Evolutionary conservation across 148 eudicot genomes (phyloP).

Genomic region (Rhododendron simsii): DNA sequence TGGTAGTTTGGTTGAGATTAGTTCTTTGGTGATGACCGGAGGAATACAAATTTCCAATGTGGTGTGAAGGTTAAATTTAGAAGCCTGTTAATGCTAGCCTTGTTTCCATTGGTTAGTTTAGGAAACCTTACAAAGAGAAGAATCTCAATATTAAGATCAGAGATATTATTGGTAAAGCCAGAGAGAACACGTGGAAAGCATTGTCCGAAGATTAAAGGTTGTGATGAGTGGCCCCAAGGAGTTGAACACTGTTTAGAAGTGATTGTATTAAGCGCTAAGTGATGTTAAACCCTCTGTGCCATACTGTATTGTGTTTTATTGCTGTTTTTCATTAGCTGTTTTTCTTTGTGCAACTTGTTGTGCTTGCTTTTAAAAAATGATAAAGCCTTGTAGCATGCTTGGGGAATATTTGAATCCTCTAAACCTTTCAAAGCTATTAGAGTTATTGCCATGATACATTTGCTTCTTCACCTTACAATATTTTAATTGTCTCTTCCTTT

Average conservation of each 20-base stretch:
- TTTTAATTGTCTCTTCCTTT: slow-evolving; percentile 9
- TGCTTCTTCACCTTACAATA: neutral
- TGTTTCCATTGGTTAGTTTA: neutral
- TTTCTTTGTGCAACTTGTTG: neutral
- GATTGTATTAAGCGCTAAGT: neutral
- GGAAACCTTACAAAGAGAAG: neutral
- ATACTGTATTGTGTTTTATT: neutral
- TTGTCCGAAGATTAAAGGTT: neutral
- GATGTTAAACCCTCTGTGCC: neutral
- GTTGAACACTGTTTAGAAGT: neutral
- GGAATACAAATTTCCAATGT: neutral
- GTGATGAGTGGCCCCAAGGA: neutral
- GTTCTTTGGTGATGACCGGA: neutral
- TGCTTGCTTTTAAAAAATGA: neutral
- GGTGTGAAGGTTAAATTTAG: neutral
- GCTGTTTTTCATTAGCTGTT: neutral
- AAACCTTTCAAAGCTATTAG: neutral
- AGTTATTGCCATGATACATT: neutral
- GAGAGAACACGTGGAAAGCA: neutral
- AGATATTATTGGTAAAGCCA: neutral
- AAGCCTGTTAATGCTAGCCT: neutral
- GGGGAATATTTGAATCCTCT: neutral
- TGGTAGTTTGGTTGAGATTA: neutral
- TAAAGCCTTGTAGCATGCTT: neutral
- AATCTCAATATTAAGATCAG: neutral